Percentiles rank a stretch among this genome's conserved stretches.
Evolutionary conservation across 1,284 basidiomycete species (phyloP).

Genomic region (Ceratobasidium theobromae): DNA sequence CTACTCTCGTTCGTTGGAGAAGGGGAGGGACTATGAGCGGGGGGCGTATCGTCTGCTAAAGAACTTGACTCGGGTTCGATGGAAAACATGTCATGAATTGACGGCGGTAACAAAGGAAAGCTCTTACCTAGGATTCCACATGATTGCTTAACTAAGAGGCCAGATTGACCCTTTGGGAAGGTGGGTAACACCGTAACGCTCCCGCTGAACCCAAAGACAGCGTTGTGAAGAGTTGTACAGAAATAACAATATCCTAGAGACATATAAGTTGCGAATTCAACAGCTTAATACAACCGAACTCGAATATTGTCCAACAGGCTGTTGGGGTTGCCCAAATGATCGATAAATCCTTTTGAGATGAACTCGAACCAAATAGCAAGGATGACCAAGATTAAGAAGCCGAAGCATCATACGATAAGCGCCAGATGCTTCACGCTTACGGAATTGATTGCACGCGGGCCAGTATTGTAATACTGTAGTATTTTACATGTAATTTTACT

Average conservation of each 20-base stretch:
- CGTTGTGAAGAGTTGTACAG: neutral
- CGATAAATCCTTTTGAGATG: neutral
- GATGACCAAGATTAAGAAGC: conserved; percentile 9
- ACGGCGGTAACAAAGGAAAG: conserved; percentile 6
- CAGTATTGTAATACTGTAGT: neutral
- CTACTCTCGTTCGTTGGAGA: conserved; percentile 18
- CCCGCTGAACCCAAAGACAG: neutral
- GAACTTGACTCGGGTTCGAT: conserved; percentile 29
- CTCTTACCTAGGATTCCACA: conserved; percentile 31
- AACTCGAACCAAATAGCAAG: conserved; percentile 10
- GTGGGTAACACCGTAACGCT: conserved; percentile 29
- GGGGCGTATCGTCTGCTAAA: conserved; percentile 12
- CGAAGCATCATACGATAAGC: conserved; percentile 7
- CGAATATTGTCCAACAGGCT: neutral
- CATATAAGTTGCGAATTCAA: neutral
- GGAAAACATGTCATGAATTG: conserved; percentile 9
- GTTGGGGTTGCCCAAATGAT: neutral
- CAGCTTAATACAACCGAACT: neutral
- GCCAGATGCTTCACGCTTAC: neutral
- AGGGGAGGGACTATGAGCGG: conserved; percentile 17
- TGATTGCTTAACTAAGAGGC: conserved; percentile 26
- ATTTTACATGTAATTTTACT: neutral
- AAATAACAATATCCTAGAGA: neutral
- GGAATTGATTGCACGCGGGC: neutral
- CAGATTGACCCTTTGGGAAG: conserved; percentile 29